Evolutionary conservation across 2,329 filamentous ascomycete genomes (phyloP), one percentile per base, ranked within the genome.

Genomic region (Aspergillus tamarii): DNA sequence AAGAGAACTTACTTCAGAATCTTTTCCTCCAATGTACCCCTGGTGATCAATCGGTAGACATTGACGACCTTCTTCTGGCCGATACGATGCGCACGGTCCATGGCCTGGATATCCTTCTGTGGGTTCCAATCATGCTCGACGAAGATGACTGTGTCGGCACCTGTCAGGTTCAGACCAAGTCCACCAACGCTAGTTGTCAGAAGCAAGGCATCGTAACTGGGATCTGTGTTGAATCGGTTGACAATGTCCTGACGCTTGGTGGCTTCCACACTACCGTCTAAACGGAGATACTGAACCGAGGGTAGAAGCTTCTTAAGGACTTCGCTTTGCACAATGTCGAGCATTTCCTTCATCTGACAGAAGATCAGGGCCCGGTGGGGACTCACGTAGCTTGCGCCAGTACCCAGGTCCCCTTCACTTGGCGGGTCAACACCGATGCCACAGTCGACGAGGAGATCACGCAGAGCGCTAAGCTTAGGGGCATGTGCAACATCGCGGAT

Each of bases 11-110:
- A 89, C 87, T 86, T 90, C 73, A 99, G 83, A 74, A 99, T 99
- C 87, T 99, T 99, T 84, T 99, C 95, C 79, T 99, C 95, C 56
- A 99, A 82, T 2, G 96, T 99, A 66, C 95, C 95, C 69, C 95
- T 88, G 7, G 95, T 99, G 73, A 99, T 95, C 69, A 99, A 85
- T 28, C 95, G 93, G 80, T 99, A 99, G 19, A 99, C 95, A 74
- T 99, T 99, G 70, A 99, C 95, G 43, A 98, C 95, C 86, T 98
- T 99, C 88, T 99, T 99, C 83, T 99, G 95, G 2, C 95, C 95
- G 72, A 99, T 98, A 71, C 95, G 90, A 84, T 99, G 95, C 10
- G 95, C 95, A 64, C 95, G 93, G 76, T 99, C 95, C 95, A 99
- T 99, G 69, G 95, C 95, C 76, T 99, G 95, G 70, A 99, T 88